These are phyloP conservation scores for Xanthoconium separans DNA, from an alignment of 1,284 basidiomycete genomes.

Conservation along the genomic window DNA sequence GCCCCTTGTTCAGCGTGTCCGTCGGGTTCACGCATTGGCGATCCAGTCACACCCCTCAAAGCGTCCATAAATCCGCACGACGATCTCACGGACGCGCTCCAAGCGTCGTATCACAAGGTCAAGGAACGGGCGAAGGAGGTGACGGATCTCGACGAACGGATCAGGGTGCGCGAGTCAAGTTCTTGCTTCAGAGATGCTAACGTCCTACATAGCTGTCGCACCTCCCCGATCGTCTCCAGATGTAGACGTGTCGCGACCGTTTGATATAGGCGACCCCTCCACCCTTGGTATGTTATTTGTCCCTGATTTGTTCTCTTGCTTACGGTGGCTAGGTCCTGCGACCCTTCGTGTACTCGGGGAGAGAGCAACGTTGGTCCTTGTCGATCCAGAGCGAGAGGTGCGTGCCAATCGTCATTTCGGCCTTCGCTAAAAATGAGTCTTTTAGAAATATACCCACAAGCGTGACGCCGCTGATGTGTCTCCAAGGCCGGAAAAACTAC, in stretches of 20 bases:
- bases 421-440: not conserved
- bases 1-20: not conserved
- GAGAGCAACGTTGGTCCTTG: slow-evolving; percentile 24
- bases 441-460: slow-evolving; percentile 67
- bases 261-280: slow-evolving; percentile 64
- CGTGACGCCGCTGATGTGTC: slow-evolving; percentile 64
- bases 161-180: slow-evolving; percentile 44
- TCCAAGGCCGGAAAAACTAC: slow-evolving; percentile 66
- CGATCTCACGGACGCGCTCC: slow-evolving; percentile 55
- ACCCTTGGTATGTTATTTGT: slow-evolving; percentile 51
- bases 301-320: not conserved
- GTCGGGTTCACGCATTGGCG: slow-evolving; percentile 30
- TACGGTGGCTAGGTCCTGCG: slow-evolving; percentile 43
- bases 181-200: slow-evolving; percentile 3
- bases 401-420: not conserved
- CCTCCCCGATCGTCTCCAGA: slow-evolving; percentile 69
- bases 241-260: slow-evolving; percentile 41
- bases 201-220: slow-evolving; percentile 44
- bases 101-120: slow-evolving; percentile 47
- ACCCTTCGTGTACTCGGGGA: slow-evolving; percentile 40
- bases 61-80: slow-evolving; percentile 67
- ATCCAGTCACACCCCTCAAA: slow-evolving; percentile 63
- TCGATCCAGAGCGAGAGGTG: slow-evolving; percentile 36
- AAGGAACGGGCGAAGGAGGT: slow-evolving; percentile 47
- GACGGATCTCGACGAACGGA: slow-evolving; percentile 62